Percentiles rank a stretch among this genome's conserved stretches.
Conservation (phyloP, 2,329 filamentous ascomycete genomes). For the Onygena corvina region DNA sequence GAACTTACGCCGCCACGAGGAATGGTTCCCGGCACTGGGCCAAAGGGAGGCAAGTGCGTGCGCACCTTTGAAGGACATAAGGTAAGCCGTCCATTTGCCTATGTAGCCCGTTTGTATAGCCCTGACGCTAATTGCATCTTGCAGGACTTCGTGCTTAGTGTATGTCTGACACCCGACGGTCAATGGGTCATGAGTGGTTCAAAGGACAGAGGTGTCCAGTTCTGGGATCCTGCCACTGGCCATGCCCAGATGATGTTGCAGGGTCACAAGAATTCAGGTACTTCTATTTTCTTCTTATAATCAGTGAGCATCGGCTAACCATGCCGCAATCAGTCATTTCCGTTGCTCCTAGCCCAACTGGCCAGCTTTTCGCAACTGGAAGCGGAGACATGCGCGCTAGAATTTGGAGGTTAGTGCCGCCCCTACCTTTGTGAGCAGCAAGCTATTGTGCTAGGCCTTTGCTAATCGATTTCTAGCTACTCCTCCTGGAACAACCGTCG, state of each 20-base stretch:
- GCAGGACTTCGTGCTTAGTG: conserved; percentile 89
- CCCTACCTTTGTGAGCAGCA: not conserved
- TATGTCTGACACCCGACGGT: conserved; percentile 86
- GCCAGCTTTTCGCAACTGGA: conserved; percentile 83
- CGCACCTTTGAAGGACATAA: conserved; percentile 96
- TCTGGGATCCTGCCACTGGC: conserved; percentile 93
- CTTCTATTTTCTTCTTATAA: not conserved
- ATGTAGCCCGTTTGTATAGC: conserved; percentile 1
- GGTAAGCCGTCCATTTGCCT: conserved; percentile 43
- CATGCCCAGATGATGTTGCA: conserved; percentile 96
- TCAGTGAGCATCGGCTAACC: not conserved
- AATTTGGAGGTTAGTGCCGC: conserved; percentile 65
- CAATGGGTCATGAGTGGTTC: conserved; percentile 95
- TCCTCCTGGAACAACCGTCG: conserved; percentile 1
- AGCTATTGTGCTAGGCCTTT: not conserved
- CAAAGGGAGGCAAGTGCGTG: conserved; percentile 83
- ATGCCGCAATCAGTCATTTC: conserved; percentile 62
- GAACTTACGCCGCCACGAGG: conserved; percentile 64
- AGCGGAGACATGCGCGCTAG: conserved; percentile 95
- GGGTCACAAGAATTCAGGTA: conserved; percentile 89
- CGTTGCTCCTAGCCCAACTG: conserved; percentile 82
- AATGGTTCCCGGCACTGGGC: conserved; percentile 51
- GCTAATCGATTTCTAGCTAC: not conserved
- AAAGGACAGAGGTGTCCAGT: conserved; percentile 94
- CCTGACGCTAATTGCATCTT: conserved; percentile 13